A percentile compares a stretch with the other conserved stretches of the same genome.
Evolutionary conservation across 768 basidiomycete genomes (phyloP).

Genomic region (Fibroporia radiculosa): DNA sequence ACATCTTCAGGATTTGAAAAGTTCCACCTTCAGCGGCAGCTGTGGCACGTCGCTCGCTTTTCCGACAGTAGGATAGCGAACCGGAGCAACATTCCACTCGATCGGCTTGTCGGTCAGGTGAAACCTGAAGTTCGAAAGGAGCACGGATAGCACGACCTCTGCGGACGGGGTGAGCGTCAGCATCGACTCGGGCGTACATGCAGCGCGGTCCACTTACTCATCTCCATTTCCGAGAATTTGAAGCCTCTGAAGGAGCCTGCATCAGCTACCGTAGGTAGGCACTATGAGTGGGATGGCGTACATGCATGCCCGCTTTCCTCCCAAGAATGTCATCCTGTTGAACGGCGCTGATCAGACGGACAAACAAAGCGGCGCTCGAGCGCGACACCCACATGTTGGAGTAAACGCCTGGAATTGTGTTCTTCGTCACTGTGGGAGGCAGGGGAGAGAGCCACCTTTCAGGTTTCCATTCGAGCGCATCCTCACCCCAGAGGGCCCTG

Average conservation of each 20-base stretch:
- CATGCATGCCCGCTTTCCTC: conserved; percentile 24
- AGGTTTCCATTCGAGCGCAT: conserved; percentile 51
- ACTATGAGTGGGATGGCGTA: conserved; percentile 7
- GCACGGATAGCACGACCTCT: conserved; percentile 22
- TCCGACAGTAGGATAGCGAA: conserved; percentile 20
- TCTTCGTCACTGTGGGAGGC: conserved; percentile 11
- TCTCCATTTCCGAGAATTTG: conserved; percentile 14
- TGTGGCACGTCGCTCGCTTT: neutral
- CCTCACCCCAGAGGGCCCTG: conserved; percentile 52
- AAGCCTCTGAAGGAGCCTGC: conserved; percentile 7
- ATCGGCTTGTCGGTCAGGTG: conserved; percentile 17
- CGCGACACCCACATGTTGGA: conserved; percentile 15
- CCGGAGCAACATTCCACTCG: conserved; percentile 21
- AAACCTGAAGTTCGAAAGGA: conserved; percentile 20
- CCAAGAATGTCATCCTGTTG: conserved; percentile 24
- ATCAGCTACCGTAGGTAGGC: neutral
- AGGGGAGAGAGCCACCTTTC: conserved; percentile 48
- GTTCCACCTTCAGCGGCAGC: neutral
- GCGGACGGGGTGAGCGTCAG: neutral
- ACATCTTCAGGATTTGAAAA: neutral
- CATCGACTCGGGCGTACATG: no score
- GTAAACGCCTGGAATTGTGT: conserved; percentile 17
- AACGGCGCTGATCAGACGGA: neutral
- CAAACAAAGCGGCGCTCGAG: neutral
- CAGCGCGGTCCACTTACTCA: conserved; percentile 8